Evolutionary conservation across 2,329 filamentous ascomycete genomes (phyloP).

Genomic region (Aspergillus spinulosporus): DNA sequence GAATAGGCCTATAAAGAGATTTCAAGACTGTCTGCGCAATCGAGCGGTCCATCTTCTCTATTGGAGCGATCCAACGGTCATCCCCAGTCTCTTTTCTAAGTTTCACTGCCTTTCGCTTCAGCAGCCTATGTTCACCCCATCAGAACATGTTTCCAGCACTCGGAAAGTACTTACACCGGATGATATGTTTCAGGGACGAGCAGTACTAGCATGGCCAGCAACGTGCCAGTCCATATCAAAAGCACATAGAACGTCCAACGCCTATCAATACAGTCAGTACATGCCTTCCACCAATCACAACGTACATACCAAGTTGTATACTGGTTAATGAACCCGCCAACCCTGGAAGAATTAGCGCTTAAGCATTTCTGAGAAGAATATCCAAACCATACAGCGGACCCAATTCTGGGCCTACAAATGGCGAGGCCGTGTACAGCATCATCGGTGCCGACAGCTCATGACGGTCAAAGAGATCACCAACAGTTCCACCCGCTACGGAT

Average conservation of each 20-base stretch:
- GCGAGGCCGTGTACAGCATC: constrained; percentile 72
- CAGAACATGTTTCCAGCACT: constrained; percentile 31
- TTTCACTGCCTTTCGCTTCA: constrained; percentile 69
- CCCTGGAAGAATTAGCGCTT: constrained; percentile 26
- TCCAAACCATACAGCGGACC: constrained; percentile 49
- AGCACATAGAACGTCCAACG: constrained; percentile 83
- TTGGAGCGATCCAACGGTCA: constrained; percentile 70
- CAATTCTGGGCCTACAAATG: constrained; percentile 59
- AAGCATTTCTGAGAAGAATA: not conserved
- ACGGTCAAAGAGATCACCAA: constrained; percentile 73
- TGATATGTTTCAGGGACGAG: constrained; percentile 87
- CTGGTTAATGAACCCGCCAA: constrained; percentile 80
- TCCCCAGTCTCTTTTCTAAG: constrained; percentile 77
- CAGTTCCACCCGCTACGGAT: constrained; percentile 77
- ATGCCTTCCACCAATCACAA: not conserved
- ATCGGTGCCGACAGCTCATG: constrained; percentile 75
- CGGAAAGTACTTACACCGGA: constrained; percentile 45
- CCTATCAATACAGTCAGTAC: constrained; percentile 35
- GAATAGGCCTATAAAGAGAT: constrained; percentile 67
- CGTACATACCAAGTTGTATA: constrained; percentile 60
- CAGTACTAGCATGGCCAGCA: constrained; percentile 65
- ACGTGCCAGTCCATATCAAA: constrained; percentile 73
- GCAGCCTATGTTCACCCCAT: constrained; percentile 44
- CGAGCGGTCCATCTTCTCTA: constrained; percentile 70
- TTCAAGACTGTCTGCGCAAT: constrained; percentile 61